Base-by-base conservation (phyloP, 2,329 filamentous ascomycete genomes). In the Colletotrichum caudatum region DNA sequence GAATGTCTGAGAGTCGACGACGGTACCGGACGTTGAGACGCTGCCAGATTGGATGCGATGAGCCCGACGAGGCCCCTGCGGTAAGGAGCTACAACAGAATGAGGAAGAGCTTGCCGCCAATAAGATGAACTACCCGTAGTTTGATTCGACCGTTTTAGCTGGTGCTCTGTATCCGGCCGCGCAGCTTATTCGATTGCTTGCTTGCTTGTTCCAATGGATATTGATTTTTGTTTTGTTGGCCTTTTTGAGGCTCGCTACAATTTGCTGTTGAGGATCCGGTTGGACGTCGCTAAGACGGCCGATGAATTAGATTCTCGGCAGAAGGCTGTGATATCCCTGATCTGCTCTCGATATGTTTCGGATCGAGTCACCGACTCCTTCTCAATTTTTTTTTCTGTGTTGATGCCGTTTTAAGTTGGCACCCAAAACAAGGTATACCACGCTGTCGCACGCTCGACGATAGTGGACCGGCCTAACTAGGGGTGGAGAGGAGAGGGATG, bases 381-480 rank as follows among this genome's bases (percentile, higher is more conserved):
- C 41, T 44, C 46, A 16, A 12, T 41, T 41, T 35, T 35, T 57
- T 61, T 41, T 51, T 18, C 9, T 12, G 29, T 41, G 51, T 50
- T 59, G 44, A 64, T 59, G 59, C 64, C 53, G 69, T 68, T 68
- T 71, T 64, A 26, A 64, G 69, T 68, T 68, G 69, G 58, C 58
- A 51, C 64, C 69, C 59, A 29, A 58, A 54, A 51, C 58, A 71
- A 59, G 69, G 51, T 51, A 37, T 48, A 46, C 64, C 69, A 71
- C 69, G 69, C 64, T 59, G 69, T 26, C 16, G 37, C 63, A 44
- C 61, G 44, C 51, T 39, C 66, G 26, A 54, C 60, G 33, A 26
- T 51, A 57, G 60, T 35, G 56, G 41, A 64, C 46, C 48, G 35
- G 61, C 59, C 48, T 39, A 20, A 26, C 59, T 37, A 12, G 46